Base-by-base conservation (phyloP, 2,329 filamentous ascomycete species). In the Claviceps humidiphila region DNA sequence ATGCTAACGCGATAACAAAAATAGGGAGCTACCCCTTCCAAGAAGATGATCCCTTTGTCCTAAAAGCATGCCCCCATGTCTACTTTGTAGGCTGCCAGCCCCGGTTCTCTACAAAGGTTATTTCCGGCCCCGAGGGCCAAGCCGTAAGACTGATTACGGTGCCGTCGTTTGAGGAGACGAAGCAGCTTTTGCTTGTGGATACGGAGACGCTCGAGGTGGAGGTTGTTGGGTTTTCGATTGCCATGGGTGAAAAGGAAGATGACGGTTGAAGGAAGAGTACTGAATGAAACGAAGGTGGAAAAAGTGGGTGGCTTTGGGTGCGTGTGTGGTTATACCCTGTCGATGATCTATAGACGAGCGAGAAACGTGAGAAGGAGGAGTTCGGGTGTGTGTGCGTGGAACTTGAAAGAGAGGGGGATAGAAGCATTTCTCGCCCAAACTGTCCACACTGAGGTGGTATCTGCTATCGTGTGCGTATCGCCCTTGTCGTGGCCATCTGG, bases 11-110 rank as follows among this genome's bases (percentile, higher is more conserved):
- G 38, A 40, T n/a, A 14, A 40, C 7, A 34, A 34, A 34, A 1
- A 55, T 1, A 90, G 88, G 88, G 87, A 90, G 87, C 63, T 98
- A 97, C 64, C 93, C 93, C 0, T 98, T 95, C 68, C 90, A 97
- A 68, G 87, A 93, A 17, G 80, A 89, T 49, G 94, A 98, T 63
- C 89, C 88, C 0, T 94, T 97, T 63, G 85, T 97, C 44, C 76
- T 98, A 61, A 80, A 84, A 57, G 73, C 82, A 17, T 95, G 88
- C 56, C 93, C 93, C 2, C 91, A 98, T 62, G 74, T 98, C 37
- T 97, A 89, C 70, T 88, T 98, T 65, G 85, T 87, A 1, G 90
- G 90, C 16, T 89, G 86, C 60, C 89, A 95, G 66, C 84, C 88
- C 2, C 74, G 75, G 50, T 95, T 94, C 65, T 82, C 80, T 50